Base-by-base conservation (phyloP, 306 rosid species). In the Cicer chorassanicum region DNA sequence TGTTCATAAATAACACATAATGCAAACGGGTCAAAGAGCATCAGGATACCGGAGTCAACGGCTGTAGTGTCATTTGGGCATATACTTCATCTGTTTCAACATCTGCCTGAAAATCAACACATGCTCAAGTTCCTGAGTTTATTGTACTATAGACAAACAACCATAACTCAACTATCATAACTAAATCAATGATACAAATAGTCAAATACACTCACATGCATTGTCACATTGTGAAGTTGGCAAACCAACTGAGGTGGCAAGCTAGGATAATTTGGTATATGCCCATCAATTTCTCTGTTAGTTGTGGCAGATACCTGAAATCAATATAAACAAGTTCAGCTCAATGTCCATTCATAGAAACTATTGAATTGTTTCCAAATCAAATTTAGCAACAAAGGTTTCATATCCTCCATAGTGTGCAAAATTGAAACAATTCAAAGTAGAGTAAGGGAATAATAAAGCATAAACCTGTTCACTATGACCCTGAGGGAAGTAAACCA, bases 401-500 rank as follows among this genome's bases (percentile, higher is more conserved):
- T 0, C 14, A 8, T 51, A 48, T 68, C 61, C 63, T 62, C 55
- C 40, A 39, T 24, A 49, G 21, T 7, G 15, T 65, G 60, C 70
- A 55, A 68, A 65, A 65, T 38, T 19, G 74, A 71, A 66, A 62
- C 70, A 41, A 7, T 54, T 72, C 12, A 57, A 72, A 79, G 34
- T 42, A 75, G 62, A 72, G 50, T 62, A 69, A 56, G 66, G 49
- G 15, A 5, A 29, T 5, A 24, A 14, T 59, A 46, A 73, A 74
- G 51, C 67, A 18, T 15, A 65, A 67, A 90, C 96, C 96, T 90
- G 98, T 85, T 92, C 98, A 59, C 98, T 92, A 59, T 92, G 98
- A 74, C 98, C 98, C 90, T 92, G 98, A 71, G 98, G 92, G 80
- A 92, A 92, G 93, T 92, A 92, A 72, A 92, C 98, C 73, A 90